Evolutionary conservation across 306 rosid genomes (phyloP), one percentile per base, ranked within the genome.

Genomic region (Dryas octopetala): DNA sequence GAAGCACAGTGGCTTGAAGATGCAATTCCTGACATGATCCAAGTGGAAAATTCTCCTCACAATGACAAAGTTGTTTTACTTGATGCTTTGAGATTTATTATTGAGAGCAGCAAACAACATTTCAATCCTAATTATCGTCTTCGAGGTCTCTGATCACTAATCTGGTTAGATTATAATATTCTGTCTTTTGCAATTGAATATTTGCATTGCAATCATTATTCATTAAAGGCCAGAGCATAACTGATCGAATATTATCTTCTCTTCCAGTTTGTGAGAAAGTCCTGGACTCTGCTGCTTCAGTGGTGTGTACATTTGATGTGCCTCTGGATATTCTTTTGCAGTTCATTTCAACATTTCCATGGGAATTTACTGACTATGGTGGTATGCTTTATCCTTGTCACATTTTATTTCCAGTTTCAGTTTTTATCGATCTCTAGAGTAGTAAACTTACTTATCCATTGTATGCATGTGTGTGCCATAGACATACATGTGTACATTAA

Each of bases 91-190:
- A 86, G 97, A 86, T 94, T 87, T 87, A 84, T 88, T 77, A 76
- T 88, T 72, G 96, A 88, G 87, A 86, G 87, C 88, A 90, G 98
- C 91, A 94, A 91, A 82, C 93, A 90, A 32, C 98, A 94, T 84
- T 94, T 94, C 88, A 94, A 94, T 86, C 96, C 98, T 71, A 94
- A 84, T 78, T 94, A 94, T 85, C 96, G 98, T 69, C 82, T 86
- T 73, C 87, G 62, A 91, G 98, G 97, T 91, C 80, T 82, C 81
- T 79, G 65, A 62, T 80, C 58, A 71, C 74, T 78, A 55, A 57
- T 79, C 68, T 79, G 63, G 80, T 81, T 89, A 80, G 79, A 71
- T 88, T 78, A 69, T 76, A 46, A 55, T 76, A 55, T 82, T 75
- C 55, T 71, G 52, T 78, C 61, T 80, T 52, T 64, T 66, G n/a